phyloP scores from a whole-genome alignment of 345 rosid genomes.

The Pseudoturritis turrita region DNA sequence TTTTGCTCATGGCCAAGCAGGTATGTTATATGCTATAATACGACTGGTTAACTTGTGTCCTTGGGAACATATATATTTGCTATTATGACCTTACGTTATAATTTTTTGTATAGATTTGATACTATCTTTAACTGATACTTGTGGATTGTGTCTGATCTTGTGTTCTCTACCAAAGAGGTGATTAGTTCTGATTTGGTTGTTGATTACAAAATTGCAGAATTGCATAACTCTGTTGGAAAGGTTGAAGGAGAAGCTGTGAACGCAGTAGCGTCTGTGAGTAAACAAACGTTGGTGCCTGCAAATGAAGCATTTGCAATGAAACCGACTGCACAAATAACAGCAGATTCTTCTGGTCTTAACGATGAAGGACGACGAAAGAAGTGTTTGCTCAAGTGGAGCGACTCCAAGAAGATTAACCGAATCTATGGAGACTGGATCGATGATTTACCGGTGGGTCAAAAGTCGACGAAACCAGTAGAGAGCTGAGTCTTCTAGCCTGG shows the following conservation, averaged over 20 bases:
- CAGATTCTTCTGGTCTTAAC: constrained; percentile 28
- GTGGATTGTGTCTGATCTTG: constrained; percentile 3
- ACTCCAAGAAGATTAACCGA: constrained; percentile 70
- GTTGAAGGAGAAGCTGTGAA: constrained; percentile 53
- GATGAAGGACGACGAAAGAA: constrained; percentile 60
- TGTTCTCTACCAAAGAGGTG: no score
- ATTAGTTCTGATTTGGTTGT: not conserved
- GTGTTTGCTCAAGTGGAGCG: constrained; percentile 72
- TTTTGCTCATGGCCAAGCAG: constrained; percentile 93
- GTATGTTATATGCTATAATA: constrained; percentile 29
- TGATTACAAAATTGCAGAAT: constrained; percentile 42
- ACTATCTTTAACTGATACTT: not conserved
- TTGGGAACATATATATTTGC: not conserved
- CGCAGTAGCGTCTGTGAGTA: constrained; percentile 31
- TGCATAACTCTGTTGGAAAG: constrained; percentile 49
- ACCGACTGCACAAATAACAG: constrained; percentile 20
- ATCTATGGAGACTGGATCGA: constrained; percentile 96
- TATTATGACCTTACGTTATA: not conserved
- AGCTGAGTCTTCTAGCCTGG: constrained; percentile 30
- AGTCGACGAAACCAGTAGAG: constrained; percentile 43
- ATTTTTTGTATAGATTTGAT: no score
- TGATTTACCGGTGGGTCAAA: constrained; percentile 62
- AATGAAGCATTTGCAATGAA: constrained; percentile 40
- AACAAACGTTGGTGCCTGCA: constrained; percentile 32
- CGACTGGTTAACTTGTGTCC: no score